Conservation (phyloP, 2,329 filamentous ascomycete genomes). For the Fusarium denticulatum region DNA sequence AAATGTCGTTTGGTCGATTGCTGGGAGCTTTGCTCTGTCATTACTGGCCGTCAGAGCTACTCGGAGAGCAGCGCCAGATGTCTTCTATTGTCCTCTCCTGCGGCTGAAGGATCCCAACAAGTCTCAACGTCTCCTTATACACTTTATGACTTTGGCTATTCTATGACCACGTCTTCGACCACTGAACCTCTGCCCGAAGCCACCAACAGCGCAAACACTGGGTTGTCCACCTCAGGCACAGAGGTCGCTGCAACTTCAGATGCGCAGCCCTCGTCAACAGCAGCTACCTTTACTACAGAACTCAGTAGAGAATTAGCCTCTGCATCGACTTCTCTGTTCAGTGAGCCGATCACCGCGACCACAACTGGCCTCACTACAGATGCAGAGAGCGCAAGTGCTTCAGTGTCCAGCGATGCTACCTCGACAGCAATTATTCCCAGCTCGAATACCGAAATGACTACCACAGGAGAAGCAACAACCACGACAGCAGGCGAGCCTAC, state of each 20-base stretch:
- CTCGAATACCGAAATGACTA: background rate
- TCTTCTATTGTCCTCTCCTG: background rate
- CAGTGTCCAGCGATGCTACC: background rate
- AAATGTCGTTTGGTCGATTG: background rate
- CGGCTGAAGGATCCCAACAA: background rate
- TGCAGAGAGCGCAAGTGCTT: background rate
- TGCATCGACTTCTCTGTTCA: background rate
- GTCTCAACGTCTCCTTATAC: background rate
- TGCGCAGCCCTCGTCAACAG: background rate
- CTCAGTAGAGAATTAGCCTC: background rate
- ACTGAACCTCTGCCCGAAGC: background rate
- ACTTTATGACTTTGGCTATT: background rate
- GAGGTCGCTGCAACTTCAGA: background rate
- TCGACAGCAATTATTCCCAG: background rate
- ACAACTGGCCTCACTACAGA: background rate
- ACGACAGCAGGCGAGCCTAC: too few relatives aligned
- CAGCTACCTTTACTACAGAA: background rate
- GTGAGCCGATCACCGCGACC: background rate
- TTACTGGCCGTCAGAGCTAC: background rate
- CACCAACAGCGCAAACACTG: background rate
- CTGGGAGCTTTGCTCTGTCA: background rate
- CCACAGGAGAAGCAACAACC: background rate
- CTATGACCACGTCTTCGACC: accelerated
- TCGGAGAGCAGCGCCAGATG: background rate
- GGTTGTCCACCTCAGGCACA: background rate